Conservation (phyloP, 176 grass and related monocot species). For the Luzula sylvatica region DNA sequence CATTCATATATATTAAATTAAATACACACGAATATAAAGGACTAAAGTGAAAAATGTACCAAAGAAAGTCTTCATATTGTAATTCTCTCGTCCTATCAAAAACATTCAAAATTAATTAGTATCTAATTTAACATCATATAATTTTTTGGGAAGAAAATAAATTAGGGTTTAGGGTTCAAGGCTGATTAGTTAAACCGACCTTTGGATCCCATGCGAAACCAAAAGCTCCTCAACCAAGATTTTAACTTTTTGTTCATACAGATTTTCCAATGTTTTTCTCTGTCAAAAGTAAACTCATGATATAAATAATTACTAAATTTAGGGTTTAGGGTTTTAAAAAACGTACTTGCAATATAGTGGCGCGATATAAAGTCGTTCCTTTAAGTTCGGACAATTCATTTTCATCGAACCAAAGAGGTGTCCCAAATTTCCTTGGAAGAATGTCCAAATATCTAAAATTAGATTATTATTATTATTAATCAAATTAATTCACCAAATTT, state of each 20-base stretch:
- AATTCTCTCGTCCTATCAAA: slow-evolving; percentile 61
- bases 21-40: background rate
- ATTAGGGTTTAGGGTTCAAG: background rate
- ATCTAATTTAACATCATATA: background rate
- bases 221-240: slow-evolving; percentile 62
- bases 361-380: slow-evolving; percentile 73
- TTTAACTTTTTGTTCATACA: slow-evolving; percentile 63
- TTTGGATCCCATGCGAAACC: slow-evolving; percentile 27
- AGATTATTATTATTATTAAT: too few relatives aligned
- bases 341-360: slow-evolving; percentile 40
- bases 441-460: slow-evolving; percentile 86
- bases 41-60: slow-evolving; percentile 35
- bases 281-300: slow-evolving; percentile 21
- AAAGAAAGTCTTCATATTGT: slow-evolving; percentile 81
- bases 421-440: slow-evolving; percentile 70
- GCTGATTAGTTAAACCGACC: slow-evolving; percentile 28
- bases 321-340: background rate
- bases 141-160: background rate
- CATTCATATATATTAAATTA: background rate
- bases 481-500: background rate
- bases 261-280: slow-evolving; percentile 43
- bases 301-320: background rate
- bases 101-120: background rate
- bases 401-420: slow-evolving; percentile 63
- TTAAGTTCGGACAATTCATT: slow-evolving; percentile 58